Base-by-base conservation (phyloP, 805 yeast species). In the Candida saitoana region DNA sequence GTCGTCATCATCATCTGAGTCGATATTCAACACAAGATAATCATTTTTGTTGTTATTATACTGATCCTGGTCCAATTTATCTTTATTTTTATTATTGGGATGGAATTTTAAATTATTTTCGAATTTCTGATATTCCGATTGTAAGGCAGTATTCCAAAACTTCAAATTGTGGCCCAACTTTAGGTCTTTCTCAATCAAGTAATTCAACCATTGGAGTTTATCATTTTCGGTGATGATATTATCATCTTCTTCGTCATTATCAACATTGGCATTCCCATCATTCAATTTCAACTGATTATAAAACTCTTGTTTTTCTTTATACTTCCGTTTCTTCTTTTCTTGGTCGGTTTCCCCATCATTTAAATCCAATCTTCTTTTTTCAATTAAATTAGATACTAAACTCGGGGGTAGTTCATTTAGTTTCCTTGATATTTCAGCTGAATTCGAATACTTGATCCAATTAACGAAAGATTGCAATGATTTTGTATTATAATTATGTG, bases 301-400 rank as follows among this genome's bases (percentile, higher is more conserved):
- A 46, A 54, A 67, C 45, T 67, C 71, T 46, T 67, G 73, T 16
- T 63, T 59, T 47, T 67, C 69, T 34, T 62, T 59, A 36, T 64
- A 51, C 29, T 65, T 58, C 30, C 66, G 50, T 41, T 58, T 58
- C 42, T 62, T 60, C 41, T 59, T 56, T 25, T 62, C 69, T 41
- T 65, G 66, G 40, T 59, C 67, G 5, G 62, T 55, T 19, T 63
- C 65, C 4, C 57, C 56, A 12, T 64, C 63, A 29, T 62, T 57
- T 12, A 60, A 54, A 38, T 65, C 71, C 25, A 65, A 55, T 43
- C 62, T 64, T 17, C 73, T 47, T 49, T 67, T 68, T 34, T 68
- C 73, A 29, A 63, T 59, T 41, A 69, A 58, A 33, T 57, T 61
- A 29, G 57, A 57, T 25, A 67, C 55, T 18, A 63, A 49, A 14